Evolutionary conservation across 1,284 basidiomycete genomes (phyloP), one percentile per base, ranked within the genome.

Genomic region (Puccinia polysora): DNA sequence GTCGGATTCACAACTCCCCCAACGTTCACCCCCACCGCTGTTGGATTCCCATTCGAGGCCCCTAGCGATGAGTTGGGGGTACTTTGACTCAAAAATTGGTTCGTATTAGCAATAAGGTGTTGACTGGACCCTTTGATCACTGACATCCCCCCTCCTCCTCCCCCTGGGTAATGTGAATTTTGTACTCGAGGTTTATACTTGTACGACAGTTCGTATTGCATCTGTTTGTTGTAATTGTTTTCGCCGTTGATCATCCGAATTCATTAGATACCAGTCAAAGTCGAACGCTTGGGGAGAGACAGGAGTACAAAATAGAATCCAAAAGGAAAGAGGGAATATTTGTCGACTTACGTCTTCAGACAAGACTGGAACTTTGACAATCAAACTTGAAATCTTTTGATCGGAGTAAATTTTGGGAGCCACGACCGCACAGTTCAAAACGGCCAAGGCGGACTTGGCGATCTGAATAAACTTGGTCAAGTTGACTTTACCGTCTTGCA

Each of bases 391-490:
- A 20, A 76, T 63, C n/a, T 65, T 64, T 15, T 73, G 69, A 53
- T 79, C 76, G 34, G 75, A 50, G 1, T 73, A 59, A 12, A 77
- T 68, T 10, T 68, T 52, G 0, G 78, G 77, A 6, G 76, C 74
- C 2, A 75, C 40, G 0, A 74, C 59, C 4, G 65, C 52, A 56
- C 77, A 78, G 28, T 78, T 76, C 28, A 76, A 67, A 6, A 79
- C 75, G 20, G 76, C 73, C 6, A 76, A 74, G 23, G 76, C 75
- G 50, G 74, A 74, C 8, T 75, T 69, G 20, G 74, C 76, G 50
- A 79, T 75, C 45, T 78, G 77, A 10, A 70, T 65, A 53, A 78
- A 76, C 59, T 79, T 79, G 23, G 73, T 75, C 76, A 78, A 78
- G 56, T 79, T 79, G 36, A 78, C 77, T n/a, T 75, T 75, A 15